Evolutionary conservation across 768 basidiomycete species (phyloP), one percentile per base, ranked within the genome.

Genomic region (Melanogaster broomeanus): DNA sequence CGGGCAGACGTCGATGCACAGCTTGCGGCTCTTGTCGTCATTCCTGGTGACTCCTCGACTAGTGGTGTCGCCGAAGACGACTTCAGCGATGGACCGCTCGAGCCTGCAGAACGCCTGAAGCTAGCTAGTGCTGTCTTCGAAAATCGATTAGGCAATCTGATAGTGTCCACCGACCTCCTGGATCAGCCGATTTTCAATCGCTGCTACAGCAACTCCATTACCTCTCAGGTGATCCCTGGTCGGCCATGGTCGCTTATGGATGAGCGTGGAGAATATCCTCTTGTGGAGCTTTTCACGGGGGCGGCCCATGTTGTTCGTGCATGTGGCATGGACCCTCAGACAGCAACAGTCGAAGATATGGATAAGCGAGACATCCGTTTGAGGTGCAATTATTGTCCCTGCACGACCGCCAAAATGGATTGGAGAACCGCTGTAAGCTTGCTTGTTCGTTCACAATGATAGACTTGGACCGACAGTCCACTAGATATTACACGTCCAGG

Each of bases 291-390:
- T 6, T 25, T 50, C 19, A 22, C 41, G 2, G 49, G 12, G 11
- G 49, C 49, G 9, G 30, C 30, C 5, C 2, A 37, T 39, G 33
- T 52, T 0, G 30, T 52, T 19, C 44, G 35, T 40, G 51, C 35
- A 13, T 48, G 46, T 31, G 45, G 46, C 8, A 6, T 53, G 30
- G 46, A 53, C 40, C 52, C 52, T 5, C 37, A 48, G 21, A 28
- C 15, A n/a, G 41, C 52, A n/a, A 53, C 52, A 27, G 38, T 31
- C 9, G 31, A 45, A 4, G 52, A 53, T 9, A 53, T 53, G 46
- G 52, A 53, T 22, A 2, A 21, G 22, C 27, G 18, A 4, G 28
- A 53, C n/a, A 28, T 39, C 1, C 24, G 52, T 34, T 22, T 53
- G 15, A 21, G 13, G 12, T 53, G 52, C 40, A 37, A 35, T 9